These are phyloP conservation scores for Nasturtium officinale DNA, from an alignment of 345 rosid species.

Conservation along the genomic window DNA sequence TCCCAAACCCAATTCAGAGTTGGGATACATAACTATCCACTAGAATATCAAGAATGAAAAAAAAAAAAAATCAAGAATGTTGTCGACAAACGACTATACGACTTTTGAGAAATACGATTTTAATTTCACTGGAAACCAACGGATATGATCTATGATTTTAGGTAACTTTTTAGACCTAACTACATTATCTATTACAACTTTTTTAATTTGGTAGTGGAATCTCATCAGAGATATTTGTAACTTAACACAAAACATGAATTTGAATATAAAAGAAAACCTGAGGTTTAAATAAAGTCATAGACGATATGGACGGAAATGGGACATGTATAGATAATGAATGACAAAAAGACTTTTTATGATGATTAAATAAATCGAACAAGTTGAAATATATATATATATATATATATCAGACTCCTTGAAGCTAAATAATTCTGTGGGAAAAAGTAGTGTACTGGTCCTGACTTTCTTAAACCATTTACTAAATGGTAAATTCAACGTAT, in stretches of 20 bases:
- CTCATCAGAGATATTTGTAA: background rate
- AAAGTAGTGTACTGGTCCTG: background rate
- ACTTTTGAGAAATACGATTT: background rate
- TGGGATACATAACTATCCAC: slow-evolving; percentile 18
- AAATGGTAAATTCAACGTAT: background rate
- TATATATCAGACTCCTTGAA: background rate
- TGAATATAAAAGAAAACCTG: background rate
- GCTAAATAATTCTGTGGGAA: too few relatives aligned
- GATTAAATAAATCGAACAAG: slow-evolving; percentile 8
- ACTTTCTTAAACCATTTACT: background rate
- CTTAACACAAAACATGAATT: slow-evolving; percentile 5
- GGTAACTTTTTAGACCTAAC: slow-evolving; percentile 9
- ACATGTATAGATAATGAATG: slow-evolving; percentile 6
- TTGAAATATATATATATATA: background rate
- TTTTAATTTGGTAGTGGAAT: slow-evolving; percentile 11
- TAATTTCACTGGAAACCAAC: background rate
- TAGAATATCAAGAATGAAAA: slow-evolving; percentile 13
- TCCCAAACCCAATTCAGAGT: slow-evolving; percentile 11
- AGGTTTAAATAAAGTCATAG: background rate
- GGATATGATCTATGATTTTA: slow-evolving; percentile 2
- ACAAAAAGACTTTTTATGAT: slow-evolving; percentile 1
- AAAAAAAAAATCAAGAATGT: slow-evolving; percentile 1
- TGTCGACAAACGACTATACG: background rate
- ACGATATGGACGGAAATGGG: background rate
- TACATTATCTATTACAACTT: background rate